A percentile compares a stretch with the other conserved stretches of the same genome.
These are phyloP conservation scores for Suillus tomentosus DNA, from an alignment of 768 basidiomycete species.

Conservation along the genomic window DNA sequence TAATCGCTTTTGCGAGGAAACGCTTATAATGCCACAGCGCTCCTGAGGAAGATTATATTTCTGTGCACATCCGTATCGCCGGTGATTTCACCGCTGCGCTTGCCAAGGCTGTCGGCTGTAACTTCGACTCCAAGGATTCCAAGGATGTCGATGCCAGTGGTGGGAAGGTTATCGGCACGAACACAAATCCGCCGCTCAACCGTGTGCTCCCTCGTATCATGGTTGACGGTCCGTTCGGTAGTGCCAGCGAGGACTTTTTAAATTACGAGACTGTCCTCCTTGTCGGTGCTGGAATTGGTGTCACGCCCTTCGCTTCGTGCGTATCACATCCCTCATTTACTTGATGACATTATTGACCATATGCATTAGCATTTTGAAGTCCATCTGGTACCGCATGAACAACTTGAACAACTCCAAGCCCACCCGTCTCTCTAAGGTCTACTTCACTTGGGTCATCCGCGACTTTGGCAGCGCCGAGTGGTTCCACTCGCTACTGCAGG, in stretches of 20 bases:
- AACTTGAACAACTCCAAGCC: constrained; percentile 72
- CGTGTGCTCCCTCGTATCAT: constrained; percentile 86
- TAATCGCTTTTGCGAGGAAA: neutral
- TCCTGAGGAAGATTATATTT: constrained; percentile 94
- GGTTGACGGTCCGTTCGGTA: constrained; percentile 96
- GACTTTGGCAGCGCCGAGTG: constrained; percentile 89
- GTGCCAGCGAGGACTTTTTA: constrained; percentile 87
- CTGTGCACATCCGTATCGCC: constrained; percentile 89
- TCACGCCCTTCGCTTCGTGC: constrained; percentile 94
- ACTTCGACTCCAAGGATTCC: constrained; percentile 61
- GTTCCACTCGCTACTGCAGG: constrained; percentile 93
- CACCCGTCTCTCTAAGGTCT: constrained; percentile 87
- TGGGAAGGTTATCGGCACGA: constrained; percentile 63
- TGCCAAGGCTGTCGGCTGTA: constrained; percentile 80
- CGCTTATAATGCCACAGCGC: constrained; percentile 48
- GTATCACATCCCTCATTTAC: constrained; percentile 28
- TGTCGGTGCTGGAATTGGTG: constrained; percentile 94
- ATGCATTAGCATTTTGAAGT: constrained; percentile 70
- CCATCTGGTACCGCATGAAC: constrained; percentile 97
- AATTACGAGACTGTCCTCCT: constrained; percentile 88
- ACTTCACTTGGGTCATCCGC: constrained; percentile 95
- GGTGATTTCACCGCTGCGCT: constrained; percentile 90
- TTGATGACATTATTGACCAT: constrained; percentile 10
- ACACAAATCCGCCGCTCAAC: constrained; percentile 60
- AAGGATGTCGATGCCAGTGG: constrained; percentile 46